Percentiles rank a stretch among this genome's conserved stretches.
phyloP scores from a whole-genome alignment of 2,329 filamentous ascomycete genomes.

The Pestalotiopsis sp. region DNA sequence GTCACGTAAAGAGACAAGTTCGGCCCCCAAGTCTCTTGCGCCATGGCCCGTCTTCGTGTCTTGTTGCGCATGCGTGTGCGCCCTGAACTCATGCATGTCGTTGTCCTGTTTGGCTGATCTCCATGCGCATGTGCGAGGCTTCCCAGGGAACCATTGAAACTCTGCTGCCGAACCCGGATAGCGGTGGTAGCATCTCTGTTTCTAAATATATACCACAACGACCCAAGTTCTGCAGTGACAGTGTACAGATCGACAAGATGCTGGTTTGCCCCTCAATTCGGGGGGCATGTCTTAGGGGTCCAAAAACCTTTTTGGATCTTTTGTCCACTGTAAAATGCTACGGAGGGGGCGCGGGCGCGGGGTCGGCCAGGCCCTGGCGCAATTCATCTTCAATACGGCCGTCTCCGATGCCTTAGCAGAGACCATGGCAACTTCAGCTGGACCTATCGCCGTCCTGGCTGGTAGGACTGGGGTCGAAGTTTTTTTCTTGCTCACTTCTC shows the following conservation, averaged over 20 bases:
- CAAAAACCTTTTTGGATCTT: background rate
- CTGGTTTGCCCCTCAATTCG: constrained; percentile 1
- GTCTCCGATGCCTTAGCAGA: constrained; percentile 1
- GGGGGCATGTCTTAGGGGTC: background rate
- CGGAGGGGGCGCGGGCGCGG: background rate
- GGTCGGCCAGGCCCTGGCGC: background rate
- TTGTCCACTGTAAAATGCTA: background rate
- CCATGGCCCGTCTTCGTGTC: background rate
- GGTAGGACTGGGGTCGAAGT: constrained; percentile 2
- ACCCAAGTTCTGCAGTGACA: background rate
- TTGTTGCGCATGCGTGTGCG: background rate
- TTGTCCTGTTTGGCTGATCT: background rate
- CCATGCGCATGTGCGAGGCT: background rate
- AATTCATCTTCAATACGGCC: constrained; percentile 4
- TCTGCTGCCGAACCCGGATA: background rate
- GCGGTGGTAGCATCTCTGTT: background rate
- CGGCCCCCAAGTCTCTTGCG: background rate
- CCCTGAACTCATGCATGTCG: background rate
- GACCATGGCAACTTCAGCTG: constrained; percentile 1
- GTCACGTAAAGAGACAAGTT: background rate
- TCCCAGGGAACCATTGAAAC: background rate
- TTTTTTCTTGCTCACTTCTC: background rate
- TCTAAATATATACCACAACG: background rate
- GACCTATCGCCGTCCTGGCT: constrained; percentile 2
- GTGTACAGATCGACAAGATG: background rate